Base-by-base conservation (phyloP, 331 rosid genomes). In the Pyracantha coccinea region DNA sequence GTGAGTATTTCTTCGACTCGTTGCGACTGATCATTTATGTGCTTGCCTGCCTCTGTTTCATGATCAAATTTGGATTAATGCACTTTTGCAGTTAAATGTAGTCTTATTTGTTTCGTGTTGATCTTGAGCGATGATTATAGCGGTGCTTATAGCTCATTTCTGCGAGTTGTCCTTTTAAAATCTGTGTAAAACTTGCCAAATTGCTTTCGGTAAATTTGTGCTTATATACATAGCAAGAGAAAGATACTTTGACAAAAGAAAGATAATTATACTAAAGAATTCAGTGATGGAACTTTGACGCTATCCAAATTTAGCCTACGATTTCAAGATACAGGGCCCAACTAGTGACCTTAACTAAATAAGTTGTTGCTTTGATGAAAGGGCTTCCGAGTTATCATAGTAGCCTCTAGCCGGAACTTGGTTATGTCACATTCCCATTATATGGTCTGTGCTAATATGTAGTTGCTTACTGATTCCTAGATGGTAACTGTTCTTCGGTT, bases 1-100 rank as follows among this genome's bases (percentile, higher is more conserved):
- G 99, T 88, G 85, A 85, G 99, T 85, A 65, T 71, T 67, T 77
- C 12, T 71, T 54, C 16, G 35, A 77, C 58, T 75, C 47, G 17
- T 59, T 14, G 53, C 52, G 7, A 4, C 35, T 52, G 21, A 52
- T 52, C 21, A 17, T 17, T 52, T 19, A 52, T 52, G 57, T 52
- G 57, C 57, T 52, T 19, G 57, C 57, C 57, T 50, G n/a, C 23
- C 32, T 31, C 0, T 21, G 6, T 31, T 71, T 71, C 3, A 17
- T 72, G 35, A 24, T 38, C 68, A 72, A 45, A 17, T 72, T 58
- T 8, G 23, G 24, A 27, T 31, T 33, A 32, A 21, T 57, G 23
- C 47, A 38, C 35, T 33, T 33, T 1, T 59, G n/a, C 3, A 19
- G 21, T 6, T 71, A 12, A 31, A 15, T 6, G 4, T 31, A 20